Evolutionary conservation across 2,329 filamentous ascomycete genomes (phyloP), one percentile per base, ranked within the genome.

Genomic region (Fusarium sp.): DNA sequence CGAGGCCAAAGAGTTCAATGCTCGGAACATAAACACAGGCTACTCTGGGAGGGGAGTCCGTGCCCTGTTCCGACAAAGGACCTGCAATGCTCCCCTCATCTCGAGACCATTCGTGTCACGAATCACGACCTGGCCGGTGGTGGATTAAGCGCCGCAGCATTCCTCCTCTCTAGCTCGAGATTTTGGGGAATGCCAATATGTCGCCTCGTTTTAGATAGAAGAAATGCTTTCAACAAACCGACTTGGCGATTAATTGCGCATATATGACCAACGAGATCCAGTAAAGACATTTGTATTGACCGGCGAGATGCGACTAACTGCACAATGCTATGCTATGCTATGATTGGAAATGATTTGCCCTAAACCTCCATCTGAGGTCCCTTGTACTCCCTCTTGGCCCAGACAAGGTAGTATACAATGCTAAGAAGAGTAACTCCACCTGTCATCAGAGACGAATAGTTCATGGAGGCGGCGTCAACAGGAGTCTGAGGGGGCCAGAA

Each of bases 361-460:
- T 58, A 58, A 25, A 76, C 52, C 27, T 78, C 79, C 33, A 79
- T 67, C n/a, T 82, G 76, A 4, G 87, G 86, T 4, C 87, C 86
- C 11, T 82, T 80, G 60, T 87, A 88, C 29, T 81, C 79, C 64
- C 82, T 80, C 60, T 80, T 82, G 0, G 84, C 86, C 60, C 80
- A 79, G 0, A 84, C 22, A n/a, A 83, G 64, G 69, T 88, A 88
- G 78, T 85, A 89, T 1, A 85, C 50, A 5, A 86, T 75, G 47
- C 83, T 85, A 42, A 87, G 83, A 10, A 86, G 71, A 1, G 85
- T 71, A 2, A 84, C 80, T 0, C 78, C 80, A 0, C 81, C 83
- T 38, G 84, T 86, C 27, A 88, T 82, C 6, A 88, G 70, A 2
- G 86, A 78, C 40, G 83, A 85, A 73, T 84, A 88, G 70, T 88